These are phyloP conservation scores for Pseudonitzschia delicatissima DNA, from an alignment of 108 stramenopile genomes.

Conservation along the genomic window DNA sequence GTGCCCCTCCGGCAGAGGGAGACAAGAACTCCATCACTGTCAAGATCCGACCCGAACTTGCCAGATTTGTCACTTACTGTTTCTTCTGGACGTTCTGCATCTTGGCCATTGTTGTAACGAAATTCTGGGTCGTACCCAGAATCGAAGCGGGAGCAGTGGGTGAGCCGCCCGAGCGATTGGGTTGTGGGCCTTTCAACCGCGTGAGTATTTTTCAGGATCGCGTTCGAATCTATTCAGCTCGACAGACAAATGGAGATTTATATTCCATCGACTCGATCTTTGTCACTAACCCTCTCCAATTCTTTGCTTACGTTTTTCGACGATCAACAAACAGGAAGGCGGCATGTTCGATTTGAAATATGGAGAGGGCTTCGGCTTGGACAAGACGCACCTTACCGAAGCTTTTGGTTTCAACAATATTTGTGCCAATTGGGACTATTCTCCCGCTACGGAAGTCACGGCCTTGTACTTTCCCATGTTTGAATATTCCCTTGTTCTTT, in stretches of 20 bases:
- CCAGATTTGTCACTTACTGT: background rate
- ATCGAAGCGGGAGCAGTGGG: conserved; percentile 2
- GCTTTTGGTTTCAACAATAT: background rate
- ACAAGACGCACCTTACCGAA: background rate
- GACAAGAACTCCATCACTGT: background rate
- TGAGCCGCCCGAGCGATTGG: background rate
- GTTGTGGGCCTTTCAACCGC: conserved; percentile 15
- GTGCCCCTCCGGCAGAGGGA: background rate
- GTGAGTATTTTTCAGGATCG: background rate
- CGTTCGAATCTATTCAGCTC: too few relatives aligned
- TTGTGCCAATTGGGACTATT: conserved; percentile 22
- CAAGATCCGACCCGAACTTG: background rate
- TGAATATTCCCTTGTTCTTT: conserved; percentile 30
- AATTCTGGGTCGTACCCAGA: background rate
- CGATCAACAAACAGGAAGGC: too few relatives aligned
- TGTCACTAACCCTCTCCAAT: too few relatives aligned
- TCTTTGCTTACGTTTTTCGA: too few relatives aligned
- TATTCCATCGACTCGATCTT: too few relatives aligned
- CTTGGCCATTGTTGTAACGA: background rate
- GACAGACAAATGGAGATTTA: too few relatives aligned
- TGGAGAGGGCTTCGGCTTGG: background rate
- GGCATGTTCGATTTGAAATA: background rate
- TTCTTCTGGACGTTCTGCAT: conserved; percentile 11
- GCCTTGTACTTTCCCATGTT: conserved; percentile 31
- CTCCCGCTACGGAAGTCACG: conserved; percentile 19